These are phyloP conservation scores for Penicillium expansum DNA, from an alignment of 2,329 filamentous ascomycete species.

Conservation along the genomic window DNA sequence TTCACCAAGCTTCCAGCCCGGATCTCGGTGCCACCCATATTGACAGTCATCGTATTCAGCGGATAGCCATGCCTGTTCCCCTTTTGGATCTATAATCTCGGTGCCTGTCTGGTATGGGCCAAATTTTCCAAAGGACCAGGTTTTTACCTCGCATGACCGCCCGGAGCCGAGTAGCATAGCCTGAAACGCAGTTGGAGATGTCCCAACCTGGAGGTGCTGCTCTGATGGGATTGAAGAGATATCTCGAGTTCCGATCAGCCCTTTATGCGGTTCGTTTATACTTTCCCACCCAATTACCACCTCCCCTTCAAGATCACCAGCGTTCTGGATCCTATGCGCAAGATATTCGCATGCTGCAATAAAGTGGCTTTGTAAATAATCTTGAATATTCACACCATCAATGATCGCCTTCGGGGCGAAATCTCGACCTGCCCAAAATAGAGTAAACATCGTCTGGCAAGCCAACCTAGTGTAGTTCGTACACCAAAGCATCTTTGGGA, in stretches of 20 bases:
- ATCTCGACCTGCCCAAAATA: constrained; percentile 87
- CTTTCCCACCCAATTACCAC: constrained; percentile 95
- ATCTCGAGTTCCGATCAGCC: constrained; percentile 79
- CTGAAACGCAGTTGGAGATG: constrained; percentile 91
- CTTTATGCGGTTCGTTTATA: constrained; percentile 90
- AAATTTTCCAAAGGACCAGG: constrained; percentile 89
- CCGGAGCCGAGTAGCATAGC: constrained; percentile 85
- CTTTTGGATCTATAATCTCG: constrained; percentile 80
- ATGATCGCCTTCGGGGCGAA: constrained; percentile 97
- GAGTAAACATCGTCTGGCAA: constrained; percentile 84
- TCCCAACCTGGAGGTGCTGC: constrained; percentile 88
- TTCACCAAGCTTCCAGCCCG: constrained; percentile 89
- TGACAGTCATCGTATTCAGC: constrained; percentile 75
- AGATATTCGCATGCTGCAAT: constrained; percentile 75
- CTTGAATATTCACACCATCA: constrained; percentile 91
- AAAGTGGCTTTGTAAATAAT: constrained; percentile 87
- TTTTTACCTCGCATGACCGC: constrained; percentile 80
- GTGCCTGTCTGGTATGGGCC: constrained; percentile 88
- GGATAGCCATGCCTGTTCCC: constrained; percentile 81
- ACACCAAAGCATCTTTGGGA: constrained; percentile 99
- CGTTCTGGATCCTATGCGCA: constrained; percentile 80
- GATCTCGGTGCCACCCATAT: constrained; percentile 87
- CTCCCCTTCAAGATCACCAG: constrained; percentile 83
- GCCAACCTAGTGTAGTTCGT: constrained; percentile 92
- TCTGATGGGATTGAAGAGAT: constrained; percentile 80